Percentiles rank a stretch among this genome's conserved stretches.
phyloP scores from a whole-genome alignment of 352 stramenopile species.

The Lagenidium sp. region DNA sequence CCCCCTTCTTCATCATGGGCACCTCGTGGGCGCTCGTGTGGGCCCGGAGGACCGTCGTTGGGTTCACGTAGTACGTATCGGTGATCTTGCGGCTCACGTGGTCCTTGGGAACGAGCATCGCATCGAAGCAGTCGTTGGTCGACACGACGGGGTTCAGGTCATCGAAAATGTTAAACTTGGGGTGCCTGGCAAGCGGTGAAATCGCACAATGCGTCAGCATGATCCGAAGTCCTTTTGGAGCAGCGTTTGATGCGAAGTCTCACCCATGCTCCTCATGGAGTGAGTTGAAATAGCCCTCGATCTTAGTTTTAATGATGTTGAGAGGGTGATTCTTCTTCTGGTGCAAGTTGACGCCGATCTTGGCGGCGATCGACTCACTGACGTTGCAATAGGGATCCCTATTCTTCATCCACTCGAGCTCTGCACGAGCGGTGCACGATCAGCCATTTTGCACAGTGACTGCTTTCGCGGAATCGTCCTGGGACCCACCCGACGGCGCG shows the following conservation, averaged over 20 bases:
- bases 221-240: background rate
- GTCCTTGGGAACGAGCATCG: constrained; percentile 88
- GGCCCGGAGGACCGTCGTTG: constrained; percentile 67
- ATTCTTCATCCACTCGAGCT: constrained; percentile 72
- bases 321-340: constrained; percentile 79
- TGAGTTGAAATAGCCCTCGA: constrained; percentile 86
- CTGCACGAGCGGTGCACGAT: constrained; percentile 20
- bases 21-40: constrained; percentile 94
- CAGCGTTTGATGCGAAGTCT: background rate
- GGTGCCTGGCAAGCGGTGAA: constrained; percentile 43
- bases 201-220: background rate
- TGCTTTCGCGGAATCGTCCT: too few species aligned
- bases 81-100: constrained; percentile 82
- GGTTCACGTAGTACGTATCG: constrained; percentile 89
- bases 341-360: constrained; percentile 88
- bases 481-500: too few species aligned
- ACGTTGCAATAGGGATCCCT: constrained; percentile 86
- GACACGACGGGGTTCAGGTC: constrained; percentile 82
- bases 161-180: constrained; percentile 80
- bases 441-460: too few species aligned
- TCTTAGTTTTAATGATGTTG: constrained; percentile 92
- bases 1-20: constrained; percentile 79
- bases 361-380: constrained; percentile 69
- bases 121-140: constrained; percentile 87
- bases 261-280: constrained; percentile 52